A percentile compares a stretch with the other conserved stretches of the same genome.
Conservation (phyloP, 2,329 filamentous ascomycete species). For the Sporothrix brunneoviolacea region DNA sequence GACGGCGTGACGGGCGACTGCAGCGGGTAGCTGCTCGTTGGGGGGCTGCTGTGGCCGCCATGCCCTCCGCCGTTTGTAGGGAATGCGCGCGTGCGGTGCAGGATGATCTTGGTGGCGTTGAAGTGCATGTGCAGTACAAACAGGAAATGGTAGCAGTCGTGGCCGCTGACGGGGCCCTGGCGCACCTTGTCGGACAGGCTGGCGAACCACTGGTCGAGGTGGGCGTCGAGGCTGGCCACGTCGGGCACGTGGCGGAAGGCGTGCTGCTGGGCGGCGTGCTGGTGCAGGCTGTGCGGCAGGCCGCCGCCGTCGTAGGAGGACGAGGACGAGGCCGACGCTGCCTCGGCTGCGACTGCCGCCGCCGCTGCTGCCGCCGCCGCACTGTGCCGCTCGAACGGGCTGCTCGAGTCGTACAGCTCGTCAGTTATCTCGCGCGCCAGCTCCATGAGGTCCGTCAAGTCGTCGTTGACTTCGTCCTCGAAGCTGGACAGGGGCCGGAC, state of each 20-base stretch:
- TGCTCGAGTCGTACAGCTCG: slow-evolving; percentile 10
- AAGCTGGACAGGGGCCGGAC: background rate
- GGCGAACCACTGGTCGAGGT: slow-evolving; percentile 11
- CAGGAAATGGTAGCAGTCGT: slow-evolving; percentile 11
- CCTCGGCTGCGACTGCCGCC: background rate
- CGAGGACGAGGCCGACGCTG: background rate
- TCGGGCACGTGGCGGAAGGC: background rate
- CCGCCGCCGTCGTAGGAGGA: background rate
- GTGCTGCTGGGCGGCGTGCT: slow-evolving; percentile 5
- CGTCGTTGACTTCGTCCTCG: slow-evolving; percentile 13
- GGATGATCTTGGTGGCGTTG: slow-evolving; percentile 11
- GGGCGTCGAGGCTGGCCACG: slow-evolving; percentile 6
- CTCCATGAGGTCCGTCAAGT: slow-evolving; percentile 14
- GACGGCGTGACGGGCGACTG: background rate
- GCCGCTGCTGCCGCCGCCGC: background rate
- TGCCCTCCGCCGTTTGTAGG: background rate
- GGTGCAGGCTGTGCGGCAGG: background rate
- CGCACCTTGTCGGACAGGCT: slow-evolving; percentile 6
- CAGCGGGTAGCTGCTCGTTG: background rate
- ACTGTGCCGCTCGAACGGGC: background rate
- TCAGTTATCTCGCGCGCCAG: slow-evolving; percentile 11
- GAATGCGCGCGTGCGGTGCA: slow-evolving; percentile 11
- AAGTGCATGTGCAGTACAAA: slow-evolving; percentile 15
- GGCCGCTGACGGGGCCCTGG: slow-evolving; percentile 8
- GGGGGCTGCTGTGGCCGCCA: too few species aligned